These are phyloP conservation scores for Stephanodiscus minutulus DNA, from an alignment of 108 stramenopile species.

Conservation along the genomic window DNA sequence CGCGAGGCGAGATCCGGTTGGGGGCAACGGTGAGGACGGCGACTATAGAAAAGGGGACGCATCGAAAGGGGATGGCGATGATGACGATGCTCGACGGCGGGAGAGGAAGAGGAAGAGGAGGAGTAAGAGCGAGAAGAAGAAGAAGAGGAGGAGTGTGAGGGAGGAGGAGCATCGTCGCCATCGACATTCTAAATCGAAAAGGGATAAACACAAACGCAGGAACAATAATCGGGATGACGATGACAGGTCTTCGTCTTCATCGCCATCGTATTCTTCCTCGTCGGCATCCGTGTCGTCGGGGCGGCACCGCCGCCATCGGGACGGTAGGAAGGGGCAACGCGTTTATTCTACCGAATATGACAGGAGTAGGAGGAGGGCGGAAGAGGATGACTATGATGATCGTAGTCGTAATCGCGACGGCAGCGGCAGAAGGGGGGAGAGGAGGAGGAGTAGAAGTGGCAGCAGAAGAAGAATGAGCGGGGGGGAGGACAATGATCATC, in stretches of 20 bases:
- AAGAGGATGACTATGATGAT: constrained; percentile 19
- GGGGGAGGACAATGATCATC: neutral
- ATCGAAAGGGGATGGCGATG: constrained; percentile 15
- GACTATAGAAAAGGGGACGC: neutral
- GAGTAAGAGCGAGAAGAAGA: constrained; percentile 8
- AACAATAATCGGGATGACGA: neutral
- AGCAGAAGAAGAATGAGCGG: neutral
- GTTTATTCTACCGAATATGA: neutral
- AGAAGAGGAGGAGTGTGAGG: constrained; percentile 5
- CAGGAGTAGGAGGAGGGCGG: neutral
- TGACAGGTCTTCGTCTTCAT: constrained; percentile 2
- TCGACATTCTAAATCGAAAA: constrained; percentile 5
- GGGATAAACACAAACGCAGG: neutral
- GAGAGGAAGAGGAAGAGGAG: constrained; percentile 11
- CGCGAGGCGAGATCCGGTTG: constrained; percentile 1
- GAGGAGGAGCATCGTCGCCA: constrained; percentile 7
- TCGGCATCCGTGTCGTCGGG: neutral
- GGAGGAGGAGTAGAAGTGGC: constrained; percentile 16
- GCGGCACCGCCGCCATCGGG: constrained; percentile 17
- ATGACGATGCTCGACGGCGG: constrained; percentile 12
- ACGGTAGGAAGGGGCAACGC: constrained; percentile 9
- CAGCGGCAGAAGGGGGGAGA: constrained; percentile 14
- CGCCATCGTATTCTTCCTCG: constrained; percentile 8
- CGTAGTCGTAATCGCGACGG: constrained; percentile 8
- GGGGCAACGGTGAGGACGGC: neutral